These are phyloP conservation scores for Botrytis aclada DNA, from an alignment of 2,329 filamentous ascomycete genomes.

Conservation along the genomic window DNA sequence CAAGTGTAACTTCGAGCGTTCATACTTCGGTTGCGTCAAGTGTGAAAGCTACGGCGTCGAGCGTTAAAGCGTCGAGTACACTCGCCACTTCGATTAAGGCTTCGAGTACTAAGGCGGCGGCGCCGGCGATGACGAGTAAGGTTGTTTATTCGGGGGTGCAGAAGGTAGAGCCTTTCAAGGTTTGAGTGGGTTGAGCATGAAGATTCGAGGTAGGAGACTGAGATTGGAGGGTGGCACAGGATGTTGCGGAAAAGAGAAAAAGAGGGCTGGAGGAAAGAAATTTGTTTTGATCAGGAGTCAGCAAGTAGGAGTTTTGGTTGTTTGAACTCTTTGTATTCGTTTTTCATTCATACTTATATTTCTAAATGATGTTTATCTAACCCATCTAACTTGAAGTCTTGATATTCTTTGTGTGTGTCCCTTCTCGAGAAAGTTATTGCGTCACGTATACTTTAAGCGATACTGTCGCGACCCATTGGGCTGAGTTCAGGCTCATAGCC, in stretches of 20 bases:
- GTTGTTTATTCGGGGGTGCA: slow-evolving; percentile 9
- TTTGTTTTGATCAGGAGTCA: neutral
- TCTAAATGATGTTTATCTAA: neutral
- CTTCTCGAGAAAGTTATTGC: neutral
- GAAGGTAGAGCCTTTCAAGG: slow-evolving; percentile 5
- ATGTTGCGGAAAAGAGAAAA: accelerated
- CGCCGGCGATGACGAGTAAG: slow-evolving; percentile 2
- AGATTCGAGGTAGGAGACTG: no score
- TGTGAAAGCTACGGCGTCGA: neutral
- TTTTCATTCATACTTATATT: neutral
- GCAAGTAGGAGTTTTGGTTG: neutral
- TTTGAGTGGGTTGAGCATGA: no score
- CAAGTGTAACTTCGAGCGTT: neutral
- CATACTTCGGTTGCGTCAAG: neutral
- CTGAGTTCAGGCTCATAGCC: accelerated
- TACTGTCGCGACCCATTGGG: accelerated
- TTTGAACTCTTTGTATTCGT: neutral
- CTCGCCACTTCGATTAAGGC: neutral
- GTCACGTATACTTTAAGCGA: neutral
- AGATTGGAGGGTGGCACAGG: no score
- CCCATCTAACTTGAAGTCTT: neutral
- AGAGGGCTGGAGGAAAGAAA: neutral
- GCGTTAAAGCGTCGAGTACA: neutral
- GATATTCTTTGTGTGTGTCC: neutral
- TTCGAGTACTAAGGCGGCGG: neutral